phyloP scores from a whole-genome alignment of 176 grass and related monocot genomes.

The Eremochloa ophiuroides region DNA sequence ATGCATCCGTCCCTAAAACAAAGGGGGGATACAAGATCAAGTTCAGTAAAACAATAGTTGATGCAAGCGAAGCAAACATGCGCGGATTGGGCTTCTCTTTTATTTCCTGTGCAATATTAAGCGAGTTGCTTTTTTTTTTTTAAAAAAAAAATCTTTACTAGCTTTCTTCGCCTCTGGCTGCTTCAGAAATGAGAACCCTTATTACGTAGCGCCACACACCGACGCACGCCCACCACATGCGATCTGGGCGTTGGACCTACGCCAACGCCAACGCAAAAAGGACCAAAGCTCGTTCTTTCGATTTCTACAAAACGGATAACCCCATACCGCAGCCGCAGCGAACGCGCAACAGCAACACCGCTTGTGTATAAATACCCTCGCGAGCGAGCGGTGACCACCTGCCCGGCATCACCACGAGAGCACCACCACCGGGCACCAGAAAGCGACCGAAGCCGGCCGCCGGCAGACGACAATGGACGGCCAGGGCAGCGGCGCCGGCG shows the following conservation, averaged over 20 bases:
- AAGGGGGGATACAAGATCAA: too few relatives aligned
- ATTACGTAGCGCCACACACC: conserved; percentile 12
- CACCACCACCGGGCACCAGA: not conserved
- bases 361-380: conserved; percentile 42
- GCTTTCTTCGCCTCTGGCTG: too few relatives aligned
- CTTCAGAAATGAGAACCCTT: not conserved
- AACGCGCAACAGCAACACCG: not conserved
- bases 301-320: not conserved
- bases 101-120: too few relatives aligned
- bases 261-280: conserved; percentile 5
- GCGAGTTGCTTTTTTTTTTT: too few relatives aligned
- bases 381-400: not conserved
- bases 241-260: conserved; percentile 27
- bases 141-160: too few relatives aligned
- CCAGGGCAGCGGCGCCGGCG: not conserved
- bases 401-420: not conserved
- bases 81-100: too few relatives aligned
- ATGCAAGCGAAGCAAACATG: too few relatives aligned
- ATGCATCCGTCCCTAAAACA: too few relatives aligned
- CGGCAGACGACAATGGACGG: not conserved
- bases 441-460: not conserved
- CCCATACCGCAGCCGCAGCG: conserved; percentile 12
- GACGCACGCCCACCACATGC: not conserved
- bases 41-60: too few relatives aligned
- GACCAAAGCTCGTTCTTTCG: not conserved